A percentile compares a stretch with the other conserved stretches of the same genome.
Conservation (phyloP, 1,284 basidiomycete genomes). For the Apiotrichum gamsii region DNA sequence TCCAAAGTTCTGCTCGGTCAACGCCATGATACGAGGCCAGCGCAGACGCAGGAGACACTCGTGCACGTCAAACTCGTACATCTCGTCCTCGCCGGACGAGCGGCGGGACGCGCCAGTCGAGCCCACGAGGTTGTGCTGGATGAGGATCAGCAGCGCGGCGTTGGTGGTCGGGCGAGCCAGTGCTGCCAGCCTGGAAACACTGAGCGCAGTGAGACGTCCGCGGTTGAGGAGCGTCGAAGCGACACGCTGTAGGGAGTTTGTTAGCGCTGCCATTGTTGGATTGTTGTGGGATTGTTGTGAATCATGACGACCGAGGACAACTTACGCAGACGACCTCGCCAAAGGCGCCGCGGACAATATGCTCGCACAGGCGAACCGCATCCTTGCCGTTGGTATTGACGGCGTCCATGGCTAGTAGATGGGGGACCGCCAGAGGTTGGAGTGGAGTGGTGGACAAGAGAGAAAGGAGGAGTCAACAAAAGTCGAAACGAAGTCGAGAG, state of each 20-base stretch:
- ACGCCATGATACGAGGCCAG: slow-evolving; percentile 71
- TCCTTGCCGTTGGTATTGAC: slow-evolving; percentile 41
- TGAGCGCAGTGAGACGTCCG: slow-evolving; percentile 67
- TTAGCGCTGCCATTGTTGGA: too few relatives aligned
- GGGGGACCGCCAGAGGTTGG: too few relatives aligned
- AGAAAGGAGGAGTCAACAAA: too few relatives aligned
- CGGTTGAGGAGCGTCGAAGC: slow-evolving; percentile 74
- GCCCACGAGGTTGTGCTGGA: slow-evolving; percentile 89
- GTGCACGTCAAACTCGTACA: slow-evolving; percentile 60
- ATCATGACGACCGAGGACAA: neutral
- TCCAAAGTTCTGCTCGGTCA: slow-evolving; percentile 65
- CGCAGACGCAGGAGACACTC: slow-evolving; percentile 72
- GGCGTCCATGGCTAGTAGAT: slow-evolving; percentile 14
- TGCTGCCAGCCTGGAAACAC: slow-evolving; percentile 58
- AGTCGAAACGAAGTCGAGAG: too few relatives aligned
- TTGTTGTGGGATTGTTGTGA: too few relatives aligned
- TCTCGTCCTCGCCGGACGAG: slow-evolving; percentile 60
- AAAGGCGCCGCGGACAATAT: slow-evolving; percentile 44
- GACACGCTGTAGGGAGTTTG: slow-evolving; percentile 60
- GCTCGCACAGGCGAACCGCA: slow-evolving; percentile 47
- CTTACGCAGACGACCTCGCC: slow-evolving; percentile 44
- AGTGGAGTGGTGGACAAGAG: too few relatives aligned
- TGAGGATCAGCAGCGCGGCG: slow-evolving; percentile 69
- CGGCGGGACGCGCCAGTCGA: slow-evolving; percentile 56
- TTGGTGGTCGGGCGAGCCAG: slow-evolving; percentile 56